Conservation (phyloP, 2,329 filamentous ascomycete species). For the Sclerotiophoma versabilis region DNA sequence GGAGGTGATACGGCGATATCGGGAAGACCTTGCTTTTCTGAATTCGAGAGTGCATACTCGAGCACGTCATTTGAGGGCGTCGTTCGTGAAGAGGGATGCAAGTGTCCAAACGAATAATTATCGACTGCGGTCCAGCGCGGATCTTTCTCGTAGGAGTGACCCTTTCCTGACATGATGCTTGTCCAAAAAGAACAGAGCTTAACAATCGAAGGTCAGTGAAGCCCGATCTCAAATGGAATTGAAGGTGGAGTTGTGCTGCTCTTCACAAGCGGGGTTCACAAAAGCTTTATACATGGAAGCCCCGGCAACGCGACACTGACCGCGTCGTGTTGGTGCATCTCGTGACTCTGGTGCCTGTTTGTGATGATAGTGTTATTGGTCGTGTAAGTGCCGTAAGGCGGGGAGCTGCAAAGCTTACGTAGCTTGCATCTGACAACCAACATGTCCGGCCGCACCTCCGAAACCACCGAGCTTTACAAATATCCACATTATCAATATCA, state of each 20-base stretch:
- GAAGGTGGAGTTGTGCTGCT: background rate
- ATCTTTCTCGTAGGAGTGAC: constrained; percentile 38
- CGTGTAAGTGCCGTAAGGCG: background rate
- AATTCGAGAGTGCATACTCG: constrained; percentile 29
- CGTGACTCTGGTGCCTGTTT: constrained; percentile 9
- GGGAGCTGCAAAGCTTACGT: constrained; percentile 6
- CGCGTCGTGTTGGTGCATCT: background rate
- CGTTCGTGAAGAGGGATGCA: constrained; percentile 38
- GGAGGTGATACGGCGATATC: constrained; percentile 46
- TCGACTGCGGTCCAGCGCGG: constrained; percentile 52
- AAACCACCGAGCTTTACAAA: constrained; percentile 16
- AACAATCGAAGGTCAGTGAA: background rate
- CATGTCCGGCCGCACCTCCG: constrained; percentile 18
- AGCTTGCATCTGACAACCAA: constrained; percentile 4
- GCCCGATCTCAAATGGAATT: background rate
- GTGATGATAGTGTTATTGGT: background rate
- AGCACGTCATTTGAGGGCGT: constrained; percentile 38
- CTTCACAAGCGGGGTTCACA: background rate
- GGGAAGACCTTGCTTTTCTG: constrained; percentile 35
- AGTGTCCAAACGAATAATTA: constrained; percentile 43
- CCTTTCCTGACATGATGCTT: constrained; percentile 24
- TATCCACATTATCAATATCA: background rate
- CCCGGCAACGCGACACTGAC: background rate
- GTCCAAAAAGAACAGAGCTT: background rate
- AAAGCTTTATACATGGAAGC: background rate